Evolutionary conservation across 2,329 filamentous ascomycete species (phyloP).

Genomic region (Saccharata proteae): DNA sequence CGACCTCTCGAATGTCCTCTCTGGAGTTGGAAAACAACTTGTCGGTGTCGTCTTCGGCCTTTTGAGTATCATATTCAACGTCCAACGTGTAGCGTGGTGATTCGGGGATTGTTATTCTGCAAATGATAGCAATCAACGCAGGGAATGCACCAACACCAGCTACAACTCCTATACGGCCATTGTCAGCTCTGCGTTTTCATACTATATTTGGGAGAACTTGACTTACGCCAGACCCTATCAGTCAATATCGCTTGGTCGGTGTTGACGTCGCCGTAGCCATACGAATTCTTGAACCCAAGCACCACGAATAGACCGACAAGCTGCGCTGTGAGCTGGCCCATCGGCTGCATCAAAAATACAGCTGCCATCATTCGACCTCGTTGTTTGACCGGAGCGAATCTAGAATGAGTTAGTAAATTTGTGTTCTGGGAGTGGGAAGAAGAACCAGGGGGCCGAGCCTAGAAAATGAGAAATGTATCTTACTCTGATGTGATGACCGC

Average conservation of each 20-base stretch:
- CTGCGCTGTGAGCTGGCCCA: conserved; percentile 21
- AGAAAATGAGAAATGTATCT: too few relatives aligned
- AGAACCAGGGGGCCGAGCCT: too few relatives aligned
- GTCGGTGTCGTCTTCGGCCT: conserved; percentile 21
- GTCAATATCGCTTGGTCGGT: conserved; percentile 20
- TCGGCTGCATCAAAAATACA: conserved; percentile 31
- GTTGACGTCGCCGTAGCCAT: conserved; percentile 2
- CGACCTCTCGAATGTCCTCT: conserved; percentile 15
- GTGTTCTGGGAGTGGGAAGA: neutral
- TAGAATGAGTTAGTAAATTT: neutral
- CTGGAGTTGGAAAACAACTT: conserved; percentile 19
- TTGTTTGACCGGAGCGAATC: conserved; percentile 1
- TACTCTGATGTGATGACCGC: conserved; percentile 26
- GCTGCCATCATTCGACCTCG: conserved; percentile 29
- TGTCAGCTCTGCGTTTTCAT: too few relatives aligned
- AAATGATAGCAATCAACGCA: conserved; percentile 24
- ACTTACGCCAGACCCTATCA: conserved; percentile 16
- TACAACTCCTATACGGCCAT: too few relatives aligned
- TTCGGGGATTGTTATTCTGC: conserved; percentile 30
- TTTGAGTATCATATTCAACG: conserved; percentile 20
- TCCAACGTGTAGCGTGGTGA: conserved; percentile 28
- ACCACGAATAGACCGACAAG: conserved; percentile 8
- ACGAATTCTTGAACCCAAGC: conserved; percentile 5
- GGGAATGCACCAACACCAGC: conserved; percentile 28
- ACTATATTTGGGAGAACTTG: too few relatives aligned